Conservation (phyloP, 2,329 filamentous ascomycete genomes). For the Fusarium cyanostomum region DNA sequence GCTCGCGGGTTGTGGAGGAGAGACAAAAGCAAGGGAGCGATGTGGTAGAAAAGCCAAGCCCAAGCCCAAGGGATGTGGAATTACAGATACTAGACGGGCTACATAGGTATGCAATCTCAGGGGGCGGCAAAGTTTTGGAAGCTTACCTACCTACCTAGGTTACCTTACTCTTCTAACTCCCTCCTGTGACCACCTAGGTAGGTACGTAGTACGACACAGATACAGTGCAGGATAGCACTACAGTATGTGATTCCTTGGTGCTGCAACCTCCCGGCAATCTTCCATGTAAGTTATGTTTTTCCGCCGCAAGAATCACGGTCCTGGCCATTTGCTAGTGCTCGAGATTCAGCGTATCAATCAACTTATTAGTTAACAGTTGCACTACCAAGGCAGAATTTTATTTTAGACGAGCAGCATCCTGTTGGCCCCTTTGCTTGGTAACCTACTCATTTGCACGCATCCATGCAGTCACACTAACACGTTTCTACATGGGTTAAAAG, state of each 20-base stretch:
- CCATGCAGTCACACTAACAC: not conserved
- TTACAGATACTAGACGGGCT: too few species aligned
- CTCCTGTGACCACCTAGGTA: too few species aligned
- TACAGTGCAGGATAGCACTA: too few species aligned
- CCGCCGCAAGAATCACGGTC: too few species aligned
- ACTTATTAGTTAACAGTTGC: not conserved
- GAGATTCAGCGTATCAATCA: not conserved
- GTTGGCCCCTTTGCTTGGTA: not conserved
- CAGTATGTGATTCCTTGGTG: too few species aligned
- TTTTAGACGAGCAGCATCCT: not conserved
- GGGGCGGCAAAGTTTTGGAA: conserved; percentile 2
- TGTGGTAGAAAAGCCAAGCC: not conserved
- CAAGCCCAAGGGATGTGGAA: conserved; percentile 1
- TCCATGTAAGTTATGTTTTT: too few species aligned
- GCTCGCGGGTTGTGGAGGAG: conserved; percentile 5
- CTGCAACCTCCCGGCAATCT: too few species aligned
- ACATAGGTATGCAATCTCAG: conserved; percentile 16
- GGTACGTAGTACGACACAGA: too few species aligned
- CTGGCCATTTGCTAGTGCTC: not conserved
- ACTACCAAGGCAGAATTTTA: not conserved
- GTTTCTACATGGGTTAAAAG: conserved; percentile 20
- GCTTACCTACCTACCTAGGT: conserved; percentile 5
- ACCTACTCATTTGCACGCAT: not conserved
- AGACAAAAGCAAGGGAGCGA: conserved; percentile 21
- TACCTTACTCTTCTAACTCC: not conserved